Percentiles rank a stretch among this genome's conserved stretches.
These are phyloP conservation scores for Lachnellula arida DNA, from an alignment of 2,329 filamentous ascomycete species.

Conservation along the genomic window DNA sequence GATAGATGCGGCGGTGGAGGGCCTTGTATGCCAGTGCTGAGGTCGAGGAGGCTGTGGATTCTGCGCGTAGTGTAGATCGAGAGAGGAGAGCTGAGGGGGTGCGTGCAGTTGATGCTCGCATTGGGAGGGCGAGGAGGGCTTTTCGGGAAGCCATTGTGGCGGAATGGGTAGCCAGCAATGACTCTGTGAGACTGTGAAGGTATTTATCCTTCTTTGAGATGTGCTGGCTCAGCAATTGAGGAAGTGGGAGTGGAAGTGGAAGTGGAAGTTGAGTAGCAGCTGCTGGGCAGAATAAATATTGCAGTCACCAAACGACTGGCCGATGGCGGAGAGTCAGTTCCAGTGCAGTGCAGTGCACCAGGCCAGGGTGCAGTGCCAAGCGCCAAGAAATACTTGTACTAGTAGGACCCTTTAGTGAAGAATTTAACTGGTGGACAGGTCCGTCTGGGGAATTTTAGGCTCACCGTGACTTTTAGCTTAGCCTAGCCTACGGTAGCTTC, in stretches of 20 bases:
- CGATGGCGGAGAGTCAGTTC: too few species aligned
- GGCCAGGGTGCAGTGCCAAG: too few species aligned
- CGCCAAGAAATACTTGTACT: too few species aligned
- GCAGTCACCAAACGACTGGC: too few species aligned
- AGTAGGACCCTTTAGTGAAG: too few species aligned
- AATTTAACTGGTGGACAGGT: too few species aligned
- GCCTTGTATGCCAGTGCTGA: slow-evolving; percentile 97
- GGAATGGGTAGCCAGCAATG: slow-evolving; percentile 8
- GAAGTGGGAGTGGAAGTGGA: neutral
- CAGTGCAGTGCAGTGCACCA: too few species aligned
- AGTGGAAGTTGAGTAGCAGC: neutral
- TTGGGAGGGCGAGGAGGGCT: slow-evolving; percentile 27
- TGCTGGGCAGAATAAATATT: too few species aligned
- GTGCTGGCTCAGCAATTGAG: slow-evolving; percentile 3
- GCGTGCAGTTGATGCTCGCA: slow-evolving; percentile 20
- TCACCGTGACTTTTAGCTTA: too few species aligned
- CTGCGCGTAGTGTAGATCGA: slow-evolving; percentile 25
- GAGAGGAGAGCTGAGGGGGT: slow-evolving; percentile 17
- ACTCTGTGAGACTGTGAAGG: neutral
- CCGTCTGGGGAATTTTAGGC: too few species aligned
- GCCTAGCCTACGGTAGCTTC: too few species aligned
- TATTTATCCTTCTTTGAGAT: slow-evolving; percentile 1
- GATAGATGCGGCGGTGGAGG: slow-evolving; percentile 82
- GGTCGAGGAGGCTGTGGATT: slow-evolving; percentile 66
- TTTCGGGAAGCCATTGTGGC: slow-evolving; percentile 30